Conservation (phyloP, 108 stramenopile genomes). For the Pelagomonas calceolata region DNA sequence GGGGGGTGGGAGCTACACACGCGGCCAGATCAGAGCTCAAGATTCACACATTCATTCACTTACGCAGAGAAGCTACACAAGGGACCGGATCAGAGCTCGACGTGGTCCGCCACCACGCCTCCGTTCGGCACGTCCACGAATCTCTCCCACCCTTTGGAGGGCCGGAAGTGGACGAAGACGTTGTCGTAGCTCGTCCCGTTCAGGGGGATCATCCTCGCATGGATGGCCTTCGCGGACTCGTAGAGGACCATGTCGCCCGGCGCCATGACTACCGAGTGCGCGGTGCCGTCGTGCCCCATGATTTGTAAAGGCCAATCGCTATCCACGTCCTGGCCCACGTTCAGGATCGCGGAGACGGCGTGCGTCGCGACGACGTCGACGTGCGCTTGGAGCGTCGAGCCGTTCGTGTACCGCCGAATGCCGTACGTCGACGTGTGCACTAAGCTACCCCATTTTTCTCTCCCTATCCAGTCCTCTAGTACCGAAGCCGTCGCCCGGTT, state of each 20-base stretch:
- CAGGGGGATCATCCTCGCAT: conserved; percentile 64
- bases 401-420: conserved; percentile 69
- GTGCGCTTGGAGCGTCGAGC: conserved; percentile 68
- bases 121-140: too few relatives aligned
- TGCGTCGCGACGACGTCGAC: conserved; percentile 75
- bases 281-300: conserved; percentile 48
- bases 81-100: too few relatives aligned
- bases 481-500: conserved; percentile 44
- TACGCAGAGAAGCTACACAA: too few relatives aligned
- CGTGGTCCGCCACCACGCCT: too few relatives aligned
- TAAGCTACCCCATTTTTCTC: conserved; percentile 25
- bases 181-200: conserved; percentile 60
- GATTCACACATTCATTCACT: too few relatives aligned
- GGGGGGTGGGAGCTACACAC: too few relatives aligned
- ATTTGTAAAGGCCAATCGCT: conserved; percentile 70
- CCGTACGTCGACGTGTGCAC: conserved; percentile 83
- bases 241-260: conserved; percentile 74
- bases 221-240: conserved; percentile 71
- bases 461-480: conserved; percentile 63
- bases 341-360: conserved; percentile 72
- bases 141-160: conserved; percentile 2
- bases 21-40: too few relatives aligned
- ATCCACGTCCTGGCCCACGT: conserved; percentile 68
- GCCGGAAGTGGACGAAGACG: conserved; percentile 84
- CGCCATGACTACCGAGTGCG: conserved; percentile 57